These are phyloP conservation scores for Nigrospora oryzae DNA, from an alignment of 2,329 filamentous ascomycete species.

Conservation along the genomic window DNA sequence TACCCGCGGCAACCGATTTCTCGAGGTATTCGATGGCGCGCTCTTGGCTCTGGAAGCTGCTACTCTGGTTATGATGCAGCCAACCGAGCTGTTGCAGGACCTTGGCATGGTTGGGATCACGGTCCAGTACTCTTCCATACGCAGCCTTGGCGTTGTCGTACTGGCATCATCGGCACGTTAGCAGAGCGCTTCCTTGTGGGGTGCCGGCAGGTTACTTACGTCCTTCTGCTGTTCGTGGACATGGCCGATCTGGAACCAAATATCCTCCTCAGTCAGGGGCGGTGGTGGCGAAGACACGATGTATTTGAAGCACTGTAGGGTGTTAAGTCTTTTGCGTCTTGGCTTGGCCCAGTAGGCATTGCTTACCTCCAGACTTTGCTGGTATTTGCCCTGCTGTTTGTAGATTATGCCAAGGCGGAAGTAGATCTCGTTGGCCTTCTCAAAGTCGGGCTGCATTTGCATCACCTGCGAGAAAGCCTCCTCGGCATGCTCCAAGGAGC, in stretches of 20 bases:
- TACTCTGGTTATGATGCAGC: slow-evolving; percentile 95
- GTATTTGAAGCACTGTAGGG: slow-evolving; percentile 83
- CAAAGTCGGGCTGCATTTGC: slow-evolving; percentile 95
- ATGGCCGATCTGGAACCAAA: slow-evolving; percentile 99
- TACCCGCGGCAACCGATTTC: slow-evolving; percentile 89
- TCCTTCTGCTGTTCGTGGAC: slow-evolving; percentile 99
- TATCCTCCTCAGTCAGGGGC: slow-evolving; percentile 92
- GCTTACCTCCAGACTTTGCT: slow-evolving; percentile 79
- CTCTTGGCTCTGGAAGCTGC: slow-evolving; percentile 84
- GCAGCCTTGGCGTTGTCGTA: slow-evolving; percentile 89
- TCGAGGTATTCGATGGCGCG: slow-evolving; percentile 95
- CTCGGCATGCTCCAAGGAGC: slow-evolving; percentile 92
- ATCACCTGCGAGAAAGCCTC: slow-evolving; percentile 98
- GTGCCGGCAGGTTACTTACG: slow-evolving; percentile 47
- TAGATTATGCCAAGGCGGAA: slow-evolving; percentile 99
- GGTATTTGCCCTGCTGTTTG: slow-evolving; percentile 94
- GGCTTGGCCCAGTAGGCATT: not conserved
- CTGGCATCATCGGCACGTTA: slow-evolving; percentile 38
- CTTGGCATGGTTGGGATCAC: slow-evolving; percentile 94
- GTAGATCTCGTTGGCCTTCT: slow-evolving; percentile 98
- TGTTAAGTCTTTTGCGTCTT: slow-evolving; percentile 19
- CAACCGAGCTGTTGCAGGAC: slow-evolving; percentile 96
- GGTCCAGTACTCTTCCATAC: slow-evolving; percentile 86
- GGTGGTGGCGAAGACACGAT: slow-evolving; percentile 90
- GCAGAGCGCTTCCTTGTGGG: not conserved